A percentile compares a stretch with the other conserved stretches of the same genome.
Conservation (phyloP, 108 stramenopile species). For the Skeletonema grethae region DNA sequence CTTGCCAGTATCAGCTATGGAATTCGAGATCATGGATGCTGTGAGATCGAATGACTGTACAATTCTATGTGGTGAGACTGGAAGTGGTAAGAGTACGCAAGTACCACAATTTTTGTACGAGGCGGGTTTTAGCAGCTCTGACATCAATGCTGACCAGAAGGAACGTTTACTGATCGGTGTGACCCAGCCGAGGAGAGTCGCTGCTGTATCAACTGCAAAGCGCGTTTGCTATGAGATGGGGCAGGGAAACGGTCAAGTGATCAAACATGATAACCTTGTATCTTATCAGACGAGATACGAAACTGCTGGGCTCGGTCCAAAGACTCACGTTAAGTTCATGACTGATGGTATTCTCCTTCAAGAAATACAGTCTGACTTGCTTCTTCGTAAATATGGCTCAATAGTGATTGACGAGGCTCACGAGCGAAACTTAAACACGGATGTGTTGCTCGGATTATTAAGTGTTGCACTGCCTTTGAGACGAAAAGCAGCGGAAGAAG, state of each 20-base stretch:
- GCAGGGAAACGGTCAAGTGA: conserved; percentile 72
- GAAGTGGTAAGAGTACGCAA: conserved; percentile 85
- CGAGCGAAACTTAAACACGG: conserved; percentile 91
- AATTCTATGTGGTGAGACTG: conserved; percentile 89
- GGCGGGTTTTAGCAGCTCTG: conserved; percentile 71
- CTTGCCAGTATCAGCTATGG: conserved; percentile 97
- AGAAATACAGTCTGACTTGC: conserved; percentile 91
- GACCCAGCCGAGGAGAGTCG: conserved; percentile 96
- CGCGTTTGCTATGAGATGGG: conserved; percentile 97
- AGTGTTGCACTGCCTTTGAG: conserved; percentile 86
- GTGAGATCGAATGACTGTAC: conserved; percentile 90
- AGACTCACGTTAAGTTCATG: conserved; percentile 95
- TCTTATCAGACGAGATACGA: conserved; percentile 97
- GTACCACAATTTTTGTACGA: conserved; percentile 97
- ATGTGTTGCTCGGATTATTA: conserved; percentile 95
- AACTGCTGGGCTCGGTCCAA: conserved; percentile 72
- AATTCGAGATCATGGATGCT: conserved; percentile 97
- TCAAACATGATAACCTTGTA: conserved; percentile 74
- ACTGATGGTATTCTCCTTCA: conserved; percentile 97
- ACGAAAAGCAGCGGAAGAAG: conserved; percentile 70
- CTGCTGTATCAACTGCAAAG: conserved; percentile 95
- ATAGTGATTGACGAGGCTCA: conserved; percentile 96
- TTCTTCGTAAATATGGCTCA: conserved; percentile 91
- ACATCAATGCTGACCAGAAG: conserved; percentile 10
- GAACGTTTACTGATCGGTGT: conserved; percentile 72